Evolutionary conservation across 1,284 basidiomycete genomes (phyloP), one percentile per base, ranked within the genome.

Genomic region (Trichosporon sp.): DNA sequence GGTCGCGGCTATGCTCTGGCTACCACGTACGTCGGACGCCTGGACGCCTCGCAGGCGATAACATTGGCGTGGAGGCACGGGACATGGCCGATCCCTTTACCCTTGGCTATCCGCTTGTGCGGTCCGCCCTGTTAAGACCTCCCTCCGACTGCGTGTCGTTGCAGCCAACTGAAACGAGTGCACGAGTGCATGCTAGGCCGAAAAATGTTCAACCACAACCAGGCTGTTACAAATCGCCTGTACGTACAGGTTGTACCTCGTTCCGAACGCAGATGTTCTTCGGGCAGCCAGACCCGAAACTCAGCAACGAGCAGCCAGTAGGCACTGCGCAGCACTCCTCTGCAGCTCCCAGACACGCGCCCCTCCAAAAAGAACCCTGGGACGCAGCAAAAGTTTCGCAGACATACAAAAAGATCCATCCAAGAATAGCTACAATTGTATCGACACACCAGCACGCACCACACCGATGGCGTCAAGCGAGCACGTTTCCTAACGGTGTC

Each of bases 401-500:
- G 63, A 2, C 38, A 43, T 1, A 48, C 12, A 11, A n/a, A 16
- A 37, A 64, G 38, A 43, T n/a, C 2, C 35, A 26, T 35, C 51
- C 12, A 5, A 40, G 26, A 21, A 46, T 43, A 40, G 16, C 32
- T 56, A 68, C 68, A 76, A 37, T n/a, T 81, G 78, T 82, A 82
- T 82, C 80, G 76, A 79, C 78, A 77, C 73, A 71, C 77, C 71
- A 78, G 80, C 80, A 79, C 80, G 74, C 75, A 37, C 68, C 68
- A 31, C 71, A 69, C 68, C 73, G 72, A 73, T 68, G 56, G 19
- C 43, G 11, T 67, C 68, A 70, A 63, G 35, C 40, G 68, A 65
- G 66, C 69, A 71, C 72, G 81, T 80, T 82, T 82, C 81, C 81
- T 82, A 82, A 78, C 71, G 78, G 75, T 76, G 73, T 78, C 79